Evolutionary conservation across 2,329 filamentous ascomycete species (phyloP), one percentile per base, ranked within the genome.

Genomic region (Cordyceps cicadae): DNA sequence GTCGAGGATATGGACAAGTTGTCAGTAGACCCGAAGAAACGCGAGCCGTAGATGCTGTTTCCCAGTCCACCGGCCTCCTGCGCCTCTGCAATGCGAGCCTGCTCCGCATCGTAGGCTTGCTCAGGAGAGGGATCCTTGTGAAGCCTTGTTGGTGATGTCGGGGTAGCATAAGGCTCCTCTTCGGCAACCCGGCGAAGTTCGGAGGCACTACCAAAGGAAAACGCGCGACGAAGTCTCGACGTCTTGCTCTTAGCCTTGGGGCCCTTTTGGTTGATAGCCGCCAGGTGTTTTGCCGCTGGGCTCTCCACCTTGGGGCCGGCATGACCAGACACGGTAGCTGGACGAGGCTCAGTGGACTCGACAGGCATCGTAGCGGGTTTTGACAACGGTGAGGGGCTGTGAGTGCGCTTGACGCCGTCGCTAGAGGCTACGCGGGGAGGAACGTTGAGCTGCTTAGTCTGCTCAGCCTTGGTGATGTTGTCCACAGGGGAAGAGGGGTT

Each of bases 151-250:
- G 70, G 63, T 56, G 75, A 76, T 41, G 64, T 54, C 54, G 71
- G 72, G 26, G 71, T 71, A 19, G 7, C 50, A 39, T 2, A 19
- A 24, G 78, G 84, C 53, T 60, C 63, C 8, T 87, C 87, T 66
- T 83, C 86, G 12, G 86, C 87, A 14, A 87, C 88, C 70, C 88
- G 88, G 64, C 88, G 84, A 53, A 99, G 85, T 70, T 99, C 94
- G 9, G 93, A 90, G 48, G 92, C 90, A 71, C 93, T 97, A 54
- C 94, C 92, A 74, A 99, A 99, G 0, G 94, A 99, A 69, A 99
- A 96, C 0, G 94, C 94, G 67, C 94, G 84, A 60, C 94, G 86
- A 62, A 99, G 79, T 66, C 92, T 83, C 19, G 89, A 92, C 2
- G 88, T 90, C 76, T 97, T 97, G 76, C 87, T 91, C 71, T 91